These are phyloP conservation scores for Penicillium sp. DNA, from an alignment of 2,329 filamentous ascomycete species.

Conservation along the genomic window DNA sequence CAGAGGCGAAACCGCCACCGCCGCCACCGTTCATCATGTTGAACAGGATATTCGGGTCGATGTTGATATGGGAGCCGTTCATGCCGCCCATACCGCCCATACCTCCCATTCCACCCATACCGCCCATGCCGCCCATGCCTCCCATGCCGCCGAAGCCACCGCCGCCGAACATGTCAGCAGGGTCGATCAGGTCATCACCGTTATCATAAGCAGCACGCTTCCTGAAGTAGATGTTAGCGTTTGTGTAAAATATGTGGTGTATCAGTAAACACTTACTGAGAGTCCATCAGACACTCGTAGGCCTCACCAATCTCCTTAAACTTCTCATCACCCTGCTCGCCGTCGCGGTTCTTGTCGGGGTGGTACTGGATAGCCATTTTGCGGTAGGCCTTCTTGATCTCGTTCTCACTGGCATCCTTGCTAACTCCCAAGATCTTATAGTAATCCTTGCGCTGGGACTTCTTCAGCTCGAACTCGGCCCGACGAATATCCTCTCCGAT, in stretches of 20 bases:
- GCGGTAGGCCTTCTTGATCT: conserved; percentile 96
- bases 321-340: conserved; percentile 77
- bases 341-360: conserved; percentile 90
- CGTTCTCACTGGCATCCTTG: conserved; percentile 78
- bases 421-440: conserved; percentile 93
- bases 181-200: conserved; percentile 86
- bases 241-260: too few species aligned
- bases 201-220: conserved; percentile 90
- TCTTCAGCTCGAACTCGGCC: conserved; percentile 95
- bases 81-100: conserved; percentile 60
- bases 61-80: conserved; percentile 54
- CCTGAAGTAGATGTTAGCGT: conserved; percentile 44
- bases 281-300: conserved; percentile 91
- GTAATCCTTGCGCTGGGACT: conserved; percentile 95
- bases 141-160: conserved; percentile 52
- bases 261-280: conserved; percentile 65
- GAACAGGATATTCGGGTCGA: conserved; percentile 76
- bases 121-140: conserved; percentile 52
- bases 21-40: conserved; percentile 76
- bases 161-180: conserved; percentile 78
- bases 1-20: conserved; percentile 48
- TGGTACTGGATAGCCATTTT: conserved; percentile 93
- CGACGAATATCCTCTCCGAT: conserved; percentile 83
- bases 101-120: conserved; percentile 47
- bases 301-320: conserved; percentile 99